phyloP scores from a whole-genome alignment of 2,329 filamentous ascomycete species.

The Capronia epimyces region DNA sequence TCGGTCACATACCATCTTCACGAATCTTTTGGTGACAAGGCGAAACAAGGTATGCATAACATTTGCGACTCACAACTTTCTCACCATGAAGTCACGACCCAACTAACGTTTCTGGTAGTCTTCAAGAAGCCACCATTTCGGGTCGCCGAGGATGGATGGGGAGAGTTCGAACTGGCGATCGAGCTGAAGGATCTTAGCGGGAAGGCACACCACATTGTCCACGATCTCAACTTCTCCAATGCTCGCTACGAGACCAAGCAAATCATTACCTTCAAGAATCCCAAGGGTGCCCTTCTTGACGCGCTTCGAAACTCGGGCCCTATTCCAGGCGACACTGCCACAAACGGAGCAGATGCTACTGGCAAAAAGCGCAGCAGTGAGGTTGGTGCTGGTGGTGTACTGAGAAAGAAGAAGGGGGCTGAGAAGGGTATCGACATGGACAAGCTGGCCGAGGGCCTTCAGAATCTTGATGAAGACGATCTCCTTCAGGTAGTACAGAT shows the following conservation, averaged over 20 bases:
- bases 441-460: constrained; percentile 86
- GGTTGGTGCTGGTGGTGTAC: constrained; percentile 50
- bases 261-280: constrained; percentile 77
- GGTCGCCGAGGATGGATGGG: constrained; percentile 94
- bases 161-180: constrained; percentile 94
- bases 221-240: constrained; percentile 88
- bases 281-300: constrained; percentile 64
- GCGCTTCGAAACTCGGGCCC: constrained; percentile 77
- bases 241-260: constrained; percentile 79
- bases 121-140: constrained; percentile 81
- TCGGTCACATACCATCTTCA: constrained; percentile 92
- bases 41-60: constrained; percentile 66
- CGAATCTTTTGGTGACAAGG: constrained; percentile 78
- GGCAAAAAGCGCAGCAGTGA: constrained; percentile 51
- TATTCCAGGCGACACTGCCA: constrained; percentile 61
- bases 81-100: not conserved
- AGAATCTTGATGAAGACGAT: constrained; percentile 87
- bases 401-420: constrained; percentile 67
- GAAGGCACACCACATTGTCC: constrained; percentile 75
- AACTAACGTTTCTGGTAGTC: constrained; percentile 43
- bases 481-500: constrained; percentile 92
- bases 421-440: constrained; percentile 76
- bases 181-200: constrained; percentile 68
- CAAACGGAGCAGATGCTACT: constrained; percentile 53
- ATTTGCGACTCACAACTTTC: not conserved